phyloP scores from a whole-genome alignment of 352 stramenopile species.

The Elongisporangium prolatum region DNA sequence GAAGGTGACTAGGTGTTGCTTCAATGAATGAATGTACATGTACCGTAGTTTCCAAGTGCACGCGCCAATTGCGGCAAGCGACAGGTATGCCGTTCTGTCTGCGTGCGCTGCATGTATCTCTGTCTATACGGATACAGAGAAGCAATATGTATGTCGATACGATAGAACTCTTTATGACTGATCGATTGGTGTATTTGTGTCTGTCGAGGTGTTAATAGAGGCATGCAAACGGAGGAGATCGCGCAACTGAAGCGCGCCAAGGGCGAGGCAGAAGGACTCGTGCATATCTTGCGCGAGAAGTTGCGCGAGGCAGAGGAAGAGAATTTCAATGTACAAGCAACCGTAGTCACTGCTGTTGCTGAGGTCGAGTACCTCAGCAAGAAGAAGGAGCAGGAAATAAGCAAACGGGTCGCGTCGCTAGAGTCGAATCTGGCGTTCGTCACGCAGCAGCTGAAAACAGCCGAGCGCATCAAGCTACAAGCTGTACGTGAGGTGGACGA shows the following conservation, averaged over 20 bases:
- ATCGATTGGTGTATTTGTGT: background rate
- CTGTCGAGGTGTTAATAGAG: background rate
- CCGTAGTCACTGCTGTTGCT: slow-evolving; percentile 43
- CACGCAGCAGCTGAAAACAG: slow-evolving; percentile 43
- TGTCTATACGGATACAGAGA: background rate
- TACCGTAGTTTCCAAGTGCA: background rate
- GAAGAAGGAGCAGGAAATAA: slow-evolving; percentile 35
- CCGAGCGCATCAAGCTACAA: slow-evolving; percentile 48
- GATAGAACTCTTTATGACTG: background rate
- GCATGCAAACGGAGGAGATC: slow-evolving; percentile 12
- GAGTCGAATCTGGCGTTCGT: slow-evolving; percentile 58
- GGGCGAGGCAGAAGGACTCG: slow-evolving; percentile 43
- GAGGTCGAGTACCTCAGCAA: slow-evolving; percentile 40
- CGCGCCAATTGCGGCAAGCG: background rate
- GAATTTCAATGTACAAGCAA: slow-evolving; percentile 55
- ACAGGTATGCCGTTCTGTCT: background rate
- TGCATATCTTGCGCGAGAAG: slow-evolving; percentile 44
- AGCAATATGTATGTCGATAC: background rate
- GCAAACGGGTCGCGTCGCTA: slow-evolving; percentile 37
- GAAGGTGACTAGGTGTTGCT: background rate
- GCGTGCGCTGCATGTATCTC: background rate
- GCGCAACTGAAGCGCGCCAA: slow-evolving; percentile 43
- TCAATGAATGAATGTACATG: background rate
- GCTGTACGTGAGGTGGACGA: slow-evolving; percentile 49
- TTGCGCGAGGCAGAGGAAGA: slow-evolving; percentile 47